Percentiles rank a stretch among this genome's conserved stretches.
Conservation (phyloP, 2,329 filamentous ascomycete species). For the Aspergillus viridinutans region DNA sequence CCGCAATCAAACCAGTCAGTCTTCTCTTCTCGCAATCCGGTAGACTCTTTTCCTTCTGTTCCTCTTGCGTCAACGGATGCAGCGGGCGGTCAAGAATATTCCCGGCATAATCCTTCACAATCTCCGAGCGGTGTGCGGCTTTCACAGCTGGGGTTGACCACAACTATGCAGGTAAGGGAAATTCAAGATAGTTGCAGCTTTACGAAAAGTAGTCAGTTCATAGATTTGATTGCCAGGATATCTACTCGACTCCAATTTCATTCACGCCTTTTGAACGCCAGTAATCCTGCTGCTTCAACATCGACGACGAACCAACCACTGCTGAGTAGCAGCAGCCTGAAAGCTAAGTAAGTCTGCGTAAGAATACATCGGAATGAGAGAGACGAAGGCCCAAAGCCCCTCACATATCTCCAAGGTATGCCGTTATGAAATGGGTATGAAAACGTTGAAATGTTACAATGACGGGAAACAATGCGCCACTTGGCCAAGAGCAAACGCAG, state of each 20-base stretch:
- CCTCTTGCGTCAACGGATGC: slow-evolving; percentile 4
- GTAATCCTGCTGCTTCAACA: slow-evolving; percentile 10
- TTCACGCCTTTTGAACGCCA: slow-evolving; percentile 16
- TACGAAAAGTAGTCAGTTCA: not conserved
- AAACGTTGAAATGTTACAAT: slow-evolving; percentile 3
- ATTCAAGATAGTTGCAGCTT: not conserved
- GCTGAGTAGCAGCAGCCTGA: not conserved
- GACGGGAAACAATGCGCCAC: slow-evolving; percentile 1
- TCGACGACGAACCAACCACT: slow-evolving; percentile 3
- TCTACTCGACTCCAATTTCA: slow-evolving; percentile 17
- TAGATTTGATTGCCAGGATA: not conserved
- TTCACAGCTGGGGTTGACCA: not conserved
- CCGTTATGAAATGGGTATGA: slow-evolving; percentile 7
- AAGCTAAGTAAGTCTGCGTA: not conserved
- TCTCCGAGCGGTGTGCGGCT: slow-evolving; percentile 1
- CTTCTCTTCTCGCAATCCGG: not conserved
- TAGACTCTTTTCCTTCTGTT: slow-evolving; percentile 1
- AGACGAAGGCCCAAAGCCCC: not conserved
- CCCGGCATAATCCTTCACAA: slow-evolving; percentile 1
- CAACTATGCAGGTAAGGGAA: not conserved
- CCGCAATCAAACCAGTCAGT: not conserved
- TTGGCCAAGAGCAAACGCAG: not conserved
- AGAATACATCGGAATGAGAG: not conserved
- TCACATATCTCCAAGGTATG: not conserved
- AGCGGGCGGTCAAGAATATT: slow-evolving; percentile 6